Evolutionary conservation across 345 rosid genomes (phyloP), one percentile per base, ranked within the genome.

Genomic region (Syzygium grande): DNA sequence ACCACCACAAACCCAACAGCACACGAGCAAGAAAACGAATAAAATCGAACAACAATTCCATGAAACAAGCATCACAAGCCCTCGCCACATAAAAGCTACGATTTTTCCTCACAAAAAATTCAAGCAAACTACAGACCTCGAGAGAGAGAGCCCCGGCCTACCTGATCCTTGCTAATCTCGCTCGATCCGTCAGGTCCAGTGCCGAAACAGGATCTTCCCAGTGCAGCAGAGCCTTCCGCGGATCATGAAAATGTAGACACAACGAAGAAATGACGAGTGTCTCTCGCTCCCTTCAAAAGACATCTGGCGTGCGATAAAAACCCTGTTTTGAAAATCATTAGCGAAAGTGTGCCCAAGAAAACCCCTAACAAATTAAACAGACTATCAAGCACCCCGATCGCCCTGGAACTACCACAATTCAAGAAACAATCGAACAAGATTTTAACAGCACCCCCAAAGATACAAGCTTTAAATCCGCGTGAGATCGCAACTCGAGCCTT

Each of bases 201-300:
- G 96, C 21, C 94, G 91, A 86, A 96, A 95, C 51, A 91, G 84
- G 85, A 87, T 88, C 89, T 90, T 94, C 87, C 93, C 89, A 29
- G 95, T 89, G 83, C 92, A 94, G 94, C 99, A 94, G 88, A 91
- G 91, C 90, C 94, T 94, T 91, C 97, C 94, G 80, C 92, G 88
- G 95, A 91, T 94, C 97, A 95, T 92, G 91, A 94, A 94, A 95
- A 93, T 92, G 87, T 93, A 94, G 85, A 87, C 92, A 84, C 90
- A 92, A 91, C 92, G 90, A 88, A 91, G 90, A 92, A 93, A 89
- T 13, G 93, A 89, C 25, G 89, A 23, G 52, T 84, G 58, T 88
- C 52, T 88, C 90, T 86, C 85, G 92, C 90, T 59, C 88, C 73
- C 87, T 87, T 89, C 91, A 90, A 89, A 85, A 91, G 92, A 91